Evolutionary conservation across 2,329 filamentous ascomycete genomes (phyloP).

Genomic region (Trichoderma oligosporum): DNA sequence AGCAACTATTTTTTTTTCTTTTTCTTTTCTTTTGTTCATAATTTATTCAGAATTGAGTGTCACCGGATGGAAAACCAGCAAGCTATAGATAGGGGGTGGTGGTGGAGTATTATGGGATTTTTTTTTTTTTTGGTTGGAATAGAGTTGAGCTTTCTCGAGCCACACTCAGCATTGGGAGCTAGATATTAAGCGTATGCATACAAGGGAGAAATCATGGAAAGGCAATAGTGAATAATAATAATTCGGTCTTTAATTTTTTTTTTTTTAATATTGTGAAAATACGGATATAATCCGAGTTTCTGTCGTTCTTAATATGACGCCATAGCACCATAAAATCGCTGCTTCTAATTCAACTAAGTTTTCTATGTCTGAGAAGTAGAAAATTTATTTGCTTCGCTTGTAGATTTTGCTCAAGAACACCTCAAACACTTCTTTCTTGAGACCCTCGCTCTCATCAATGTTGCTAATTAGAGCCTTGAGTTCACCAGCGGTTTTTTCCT

Average conservation of each 20-base stretch:
- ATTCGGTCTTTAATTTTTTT: background rate
- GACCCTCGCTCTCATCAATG: constrained; percentile 79
- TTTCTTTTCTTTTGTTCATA: constrained; percentile 1
- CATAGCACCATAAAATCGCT: background rate
- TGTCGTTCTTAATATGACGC: background rate
- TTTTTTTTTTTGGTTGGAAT: background rate
- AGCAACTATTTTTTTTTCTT: background rate
- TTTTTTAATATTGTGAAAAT: background rate
- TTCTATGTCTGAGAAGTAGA: background rate
- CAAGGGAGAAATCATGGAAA: background rate
- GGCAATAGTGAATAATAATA: background rate
- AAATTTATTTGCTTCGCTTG: constrained; percentile 85
- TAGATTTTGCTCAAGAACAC: constrained; percentile 94
- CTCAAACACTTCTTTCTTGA: constrained; percentile 89
- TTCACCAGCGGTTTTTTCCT: constrained; percentile 80
- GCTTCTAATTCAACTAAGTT: background rate
- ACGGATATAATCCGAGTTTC: background rate
- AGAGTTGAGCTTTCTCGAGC: background rate
- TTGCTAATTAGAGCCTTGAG: constrained; percentile 70
- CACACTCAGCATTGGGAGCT: background rate
- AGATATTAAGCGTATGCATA: background rate
- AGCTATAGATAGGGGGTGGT: background rate
- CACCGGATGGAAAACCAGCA: background rate
- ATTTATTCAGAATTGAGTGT: background rate
- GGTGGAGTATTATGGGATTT: too few species aligned